These are phyloP conservation scores for Rhizoclosmatium sp. DNA, from an alignment of 192 early-diverging fungal genomes.

Conservation along the genomic window DNA sequence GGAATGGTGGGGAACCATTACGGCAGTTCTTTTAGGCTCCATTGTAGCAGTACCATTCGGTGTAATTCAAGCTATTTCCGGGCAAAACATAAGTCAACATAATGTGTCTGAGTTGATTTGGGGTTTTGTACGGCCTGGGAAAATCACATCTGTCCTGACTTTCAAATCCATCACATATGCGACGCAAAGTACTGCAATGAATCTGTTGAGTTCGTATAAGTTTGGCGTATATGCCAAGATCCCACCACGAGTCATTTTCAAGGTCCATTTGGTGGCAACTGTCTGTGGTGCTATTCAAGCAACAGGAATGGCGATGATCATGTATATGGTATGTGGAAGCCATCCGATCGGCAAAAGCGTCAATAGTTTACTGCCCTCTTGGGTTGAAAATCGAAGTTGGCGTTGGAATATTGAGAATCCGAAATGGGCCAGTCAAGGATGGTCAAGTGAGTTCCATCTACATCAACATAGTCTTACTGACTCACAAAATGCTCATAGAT, in stretches of 20 bases:
- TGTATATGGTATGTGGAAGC: not conserved
- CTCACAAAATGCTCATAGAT: not conserved
- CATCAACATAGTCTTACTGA: not conserved
- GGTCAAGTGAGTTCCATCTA: not conserved
- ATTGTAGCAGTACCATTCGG: constrained; percentile 34
- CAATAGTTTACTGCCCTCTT: not conserved
- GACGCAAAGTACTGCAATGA: constrained; percentile 75
- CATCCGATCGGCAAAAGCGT: constrained; percentile 6
- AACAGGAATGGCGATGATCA: not conserved
- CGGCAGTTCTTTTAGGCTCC: not conserved
- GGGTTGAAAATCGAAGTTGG: constrained; percentile 22
- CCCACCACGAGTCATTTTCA: constrained; percentile 67
- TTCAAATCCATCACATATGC: constrained; percentile 89
- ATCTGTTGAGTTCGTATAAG: constrained; percentile 73
- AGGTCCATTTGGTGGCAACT: constrained; percentile 59
- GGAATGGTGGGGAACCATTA: constrained; percentile 28
- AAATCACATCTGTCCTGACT: constrained; percentile 63
- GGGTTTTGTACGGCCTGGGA: constrained; percentile 66
- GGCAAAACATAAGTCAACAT: constrained; percentile 59
- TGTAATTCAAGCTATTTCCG: constrained; percentile 68
- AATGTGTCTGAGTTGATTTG: constrained; percentile 67
- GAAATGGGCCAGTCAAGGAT: not conserved
- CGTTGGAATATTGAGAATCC: not conserved
- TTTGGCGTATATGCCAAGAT: constrained; percentile 78
- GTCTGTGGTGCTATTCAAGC: constrained; percentile 60